Evolutionary conservation across 768 basidiomycete species (phyloP).

Genomic region (Cystofilobasidium capitatum): DNA sequence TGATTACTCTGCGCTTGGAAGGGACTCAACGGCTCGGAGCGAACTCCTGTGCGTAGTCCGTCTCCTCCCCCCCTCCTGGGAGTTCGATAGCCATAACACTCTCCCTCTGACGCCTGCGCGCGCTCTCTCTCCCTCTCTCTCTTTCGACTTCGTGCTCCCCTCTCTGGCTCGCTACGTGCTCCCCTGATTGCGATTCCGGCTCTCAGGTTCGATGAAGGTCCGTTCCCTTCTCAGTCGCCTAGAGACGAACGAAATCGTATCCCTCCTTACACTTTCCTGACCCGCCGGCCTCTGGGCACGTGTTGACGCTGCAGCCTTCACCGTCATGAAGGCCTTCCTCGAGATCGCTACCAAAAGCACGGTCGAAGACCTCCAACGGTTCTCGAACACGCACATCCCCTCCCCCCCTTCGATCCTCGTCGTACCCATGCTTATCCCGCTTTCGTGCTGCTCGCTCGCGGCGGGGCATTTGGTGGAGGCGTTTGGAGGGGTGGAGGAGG

Average conservation of each 20-base stretch:
- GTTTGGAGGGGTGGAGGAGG: conserved; percentile 67
- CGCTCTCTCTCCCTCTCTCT: background rate
- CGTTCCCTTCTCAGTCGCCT: background rate
- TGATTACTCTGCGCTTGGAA: background rate
- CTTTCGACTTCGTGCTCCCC: too few relatives aligned
- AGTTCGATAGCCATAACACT: background rate
- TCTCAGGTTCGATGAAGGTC: conserved; percentile 20
- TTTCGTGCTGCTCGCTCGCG: conserved; percentile 61
- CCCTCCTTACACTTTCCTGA: background rate
- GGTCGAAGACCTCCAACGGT: conserved; percentile 23
- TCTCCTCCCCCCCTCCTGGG: background rate
- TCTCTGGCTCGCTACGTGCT: too few relatives aligned
- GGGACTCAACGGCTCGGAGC: conserved; percentile 26
- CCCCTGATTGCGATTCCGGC: too few relatives aligned
- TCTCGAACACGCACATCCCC: conserved; percentile 62
- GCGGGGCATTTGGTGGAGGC: conserved; percentile 62
- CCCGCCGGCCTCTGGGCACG: too few relatives aligned
- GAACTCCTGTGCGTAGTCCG: conserved; percentile 22
- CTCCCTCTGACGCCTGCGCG: background rate
- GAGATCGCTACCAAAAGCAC: conserved; percentile 49
- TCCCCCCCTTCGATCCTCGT: conserved; percentile 76
- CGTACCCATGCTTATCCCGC: conserved; percentile 58
- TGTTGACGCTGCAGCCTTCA: conserved; percentile 16
- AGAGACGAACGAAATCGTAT: background rate
- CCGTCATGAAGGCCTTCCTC: conserved; percentile 49